Percentiles rank a stretch among this genome's conserved stretches.
These are phyloP conservation scores for Phytopythium oedochilum DNA, from an alignment of 352 stramenopile genomes.

Conservation along the genomic window DNA sequence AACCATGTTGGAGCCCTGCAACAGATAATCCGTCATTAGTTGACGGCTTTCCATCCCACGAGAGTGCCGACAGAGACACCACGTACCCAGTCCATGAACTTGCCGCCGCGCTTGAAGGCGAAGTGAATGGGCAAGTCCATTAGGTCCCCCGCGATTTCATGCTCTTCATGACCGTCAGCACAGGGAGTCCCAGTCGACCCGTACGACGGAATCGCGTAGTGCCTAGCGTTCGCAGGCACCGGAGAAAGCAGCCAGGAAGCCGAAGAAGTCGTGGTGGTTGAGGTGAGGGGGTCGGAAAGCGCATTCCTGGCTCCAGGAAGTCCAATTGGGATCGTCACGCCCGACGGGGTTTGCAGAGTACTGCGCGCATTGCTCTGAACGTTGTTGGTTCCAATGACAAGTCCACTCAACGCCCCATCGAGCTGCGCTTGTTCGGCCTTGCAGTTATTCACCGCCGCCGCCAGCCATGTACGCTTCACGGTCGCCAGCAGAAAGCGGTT, in stretches of 20 bases:
- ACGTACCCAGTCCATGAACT: slow-evolving; percentile 66
- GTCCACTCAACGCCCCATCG: background rate
- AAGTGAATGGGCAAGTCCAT: slow-evolving; percentile 64
- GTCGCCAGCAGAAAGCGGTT: slow-evolving; percentile 63
- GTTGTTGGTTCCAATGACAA: no score
- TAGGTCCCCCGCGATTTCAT: slow-evolving; percentile 18
- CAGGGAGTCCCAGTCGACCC: slow-evolving; percentile 3
- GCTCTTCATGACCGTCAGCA: slow-evolving; percentile 8
- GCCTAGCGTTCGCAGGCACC: background rate
- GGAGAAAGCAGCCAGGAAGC: background rate
- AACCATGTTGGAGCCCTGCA: slow-evolving; percentile 50
- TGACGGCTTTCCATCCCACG: background rate
- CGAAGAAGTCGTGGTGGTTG: background rate
- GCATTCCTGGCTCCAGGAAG: no score
- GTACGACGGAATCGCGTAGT: slow-evolving; percentile 1
- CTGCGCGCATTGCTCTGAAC: background rate
- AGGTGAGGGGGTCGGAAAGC: no score
- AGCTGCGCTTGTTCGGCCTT: slow-evolving; percentile 12
- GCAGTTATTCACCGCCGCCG: slow-evolving; percentile 54
- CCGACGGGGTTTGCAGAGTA: background rate
- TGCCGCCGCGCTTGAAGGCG: slow-evolving; percentile 59
- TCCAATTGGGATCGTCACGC: background rate
- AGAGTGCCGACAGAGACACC: background rate
- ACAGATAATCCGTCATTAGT: background rate
- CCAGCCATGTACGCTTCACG: slow-evolving; percentile 52